Conservation (phyloP, 139 green algal species). For the Chlamydomonas sp. region DNA sequence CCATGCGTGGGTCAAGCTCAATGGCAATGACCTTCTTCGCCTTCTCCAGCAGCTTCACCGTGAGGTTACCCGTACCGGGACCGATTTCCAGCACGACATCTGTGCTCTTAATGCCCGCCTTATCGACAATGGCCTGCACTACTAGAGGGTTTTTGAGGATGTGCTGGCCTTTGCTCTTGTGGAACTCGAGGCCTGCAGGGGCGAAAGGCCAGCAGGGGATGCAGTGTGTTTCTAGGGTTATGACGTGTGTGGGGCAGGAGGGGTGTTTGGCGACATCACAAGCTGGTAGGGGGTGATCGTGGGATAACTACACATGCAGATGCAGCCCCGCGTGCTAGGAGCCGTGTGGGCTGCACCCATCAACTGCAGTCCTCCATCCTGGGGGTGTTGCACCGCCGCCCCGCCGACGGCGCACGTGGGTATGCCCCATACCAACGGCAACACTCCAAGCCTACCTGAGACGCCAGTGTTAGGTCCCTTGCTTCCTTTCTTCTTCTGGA, state of each 20-base stretch:
- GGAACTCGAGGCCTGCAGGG: constrained; percentile 93
- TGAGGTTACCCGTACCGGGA: constrained; percentile 97
- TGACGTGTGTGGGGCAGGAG: neutral
- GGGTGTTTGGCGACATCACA: too few relatives aligned
- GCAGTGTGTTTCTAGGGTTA: too few relatives aligned
- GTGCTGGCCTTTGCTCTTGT: constrained; percentile 98
- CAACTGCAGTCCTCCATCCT: too few relatives aligned
- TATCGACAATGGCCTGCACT: constrained; percentile 92
- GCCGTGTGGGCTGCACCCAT: neutral
- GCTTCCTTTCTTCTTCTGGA: constrained; percentile 81
- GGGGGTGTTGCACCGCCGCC: too few relatives aligned
- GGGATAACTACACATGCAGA: neutral
- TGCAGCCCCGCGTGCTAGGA: neutral
- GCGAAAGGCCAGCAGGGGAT: neutral
- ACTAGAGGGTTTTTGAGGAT: constrained; percentile 98
- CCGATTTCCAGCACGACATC: constrained; percentile 99
- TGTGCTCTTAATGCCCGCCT: constrained; percentile 95
- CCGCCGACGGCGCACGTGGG: too few relatives aligned
- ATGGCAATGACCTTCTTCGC: constrained; percentile 97
- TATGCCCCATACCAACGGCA: too few relatives aligned
- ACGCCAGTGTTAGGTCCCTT: constrained; percentile 64
- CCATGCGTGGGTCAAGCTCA: constrained; percentile 97
- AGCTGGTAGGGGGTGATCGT: neutral
- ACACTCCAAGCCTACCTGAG: constrained; percentile 58
- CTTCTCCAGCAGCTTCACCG: constrained; percentile 94